Percentiles rank a stretch among this genome's conserved stretches.
Evolutionary conservation across 1,284 basidiomycete species (phyloP).

Genomic region (Cystobasidium pallidum): DNA sequence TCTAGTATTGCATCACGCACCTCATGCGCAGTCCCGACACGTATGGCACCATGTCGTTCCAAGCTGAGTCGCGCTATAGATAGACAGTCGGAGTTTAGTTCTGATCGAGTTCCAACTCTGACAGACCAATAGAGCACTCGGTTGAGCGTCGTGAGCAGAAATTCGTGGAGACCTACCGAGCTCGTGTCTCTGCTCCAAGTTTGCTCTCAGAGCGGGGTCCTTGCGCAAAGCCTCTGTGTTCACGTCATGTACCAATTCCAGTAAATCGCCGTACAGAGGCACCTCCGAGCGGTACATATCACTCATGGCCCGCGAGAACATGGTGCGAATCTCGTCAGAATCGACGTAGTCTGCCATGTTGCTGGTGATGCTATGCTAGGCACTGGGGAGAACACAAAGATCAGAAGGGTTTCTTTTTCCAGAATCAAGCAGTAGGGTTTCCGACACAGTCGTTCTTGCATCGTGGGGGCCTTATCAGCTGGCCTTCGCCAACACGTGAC

Average conservation of each 20-base stretch:
- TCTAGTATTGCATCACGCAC: not conserved
- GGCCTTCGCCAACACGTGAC: constrained; percentile 16
- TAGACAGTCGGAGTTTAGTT: constrained; percentile 16
- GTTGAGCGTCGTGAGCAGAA: not conserved
- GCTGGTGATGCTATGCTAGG: not conserved
- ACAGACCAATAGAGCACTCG: not conserved
- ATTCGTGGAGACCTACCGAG: constrained; percentile 4
- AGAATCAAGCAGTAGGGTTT: too few relatives aligned
- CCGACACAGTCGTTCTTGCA: too few relatives aligned
- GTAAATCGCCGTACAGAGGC: constrained; percentile 58
- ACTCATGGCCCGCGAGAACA: constrained; percentile 56
- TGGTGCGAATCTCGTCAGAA: constrained; percentile 55
- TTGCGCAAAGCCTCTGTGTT: constrained; percentile 51
- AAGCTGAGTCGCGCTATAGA: constrained; percentile 57
- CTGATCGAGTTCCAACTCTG: not conserved
- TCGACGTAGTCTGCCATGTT: constrained; percentile 43
- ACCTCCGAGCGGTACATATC: constrained; percentile 58
- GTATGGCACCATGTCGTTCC: constrained; percentile 59
- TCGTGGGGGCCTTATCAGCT: constrained; percentile 6
- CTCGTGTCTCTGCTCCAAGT: constrained; percentile 33
- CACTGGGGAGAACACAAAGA: not conserved
- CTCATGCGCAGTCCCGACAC: constrained; percentile 57
- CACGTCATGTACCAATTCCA: constrained; percentile 57
- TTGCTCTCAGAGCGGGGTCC: constrained; percentile 14
- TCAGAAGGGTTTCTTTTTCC: too few relatives aligned